Conservation (phyloP, 345 rosid genomes). For the Erucastrum elatum region DNA sequence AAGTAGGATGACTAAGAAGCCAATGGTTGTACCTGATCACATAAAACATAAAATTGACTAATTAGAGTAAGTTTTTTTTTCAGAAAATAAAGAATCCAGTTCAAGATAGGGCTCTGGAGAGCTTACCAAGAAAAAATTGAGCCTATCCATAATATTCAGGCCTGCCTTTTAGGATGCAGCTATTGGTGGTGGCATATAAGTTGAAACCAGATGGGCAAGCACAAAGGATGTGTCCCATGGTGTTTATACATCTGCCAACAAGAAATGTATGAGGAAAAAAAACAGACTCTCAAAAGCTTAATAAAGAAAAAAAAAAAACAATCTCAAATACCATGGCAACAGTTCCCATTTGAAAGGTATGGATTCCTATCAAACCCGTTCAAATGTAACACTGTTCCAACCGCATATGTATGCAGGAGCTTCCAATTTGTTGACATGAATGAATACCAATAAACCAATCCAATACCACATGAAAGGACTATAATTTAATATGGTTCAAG, state of each 20-base stretch:
- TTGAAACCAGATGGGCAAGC: conserved; percentile 17
- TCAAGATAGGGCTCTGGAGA: neutral
- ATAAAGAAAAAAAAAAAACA: neutral
- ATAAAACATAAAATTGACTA: neutral
- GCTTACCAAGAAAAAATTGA: conserved; percentile 10
- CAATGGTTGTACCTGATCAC: conserved; percentile 7
- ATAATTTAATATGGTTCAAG: too few relatives aligned
- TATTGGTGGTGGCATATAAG: neutral
- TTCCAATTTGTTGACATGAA: conserved; percentile 29
- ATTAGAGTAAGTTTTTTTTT: neutral
- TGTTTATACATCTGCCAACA: neutral
- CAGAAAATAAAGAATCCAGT: neutral
- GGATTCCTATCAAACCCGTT: conserved; percentile 43
- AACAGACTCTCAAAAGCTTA: neutral
- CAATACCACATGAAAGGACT: neutral
- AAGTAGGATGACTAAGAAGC: conserved; percentile 13
- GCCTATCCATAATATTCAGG: conserved; percentile 19
- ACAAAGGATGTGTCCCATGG: conserved; percentile 37
- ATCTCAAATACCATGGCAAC: conserved; percentile 32
- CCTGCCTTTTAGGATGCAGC: neutral
- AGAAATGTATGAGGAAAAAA: neutral
- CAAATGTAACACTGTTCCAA: conserved; percentile 33
- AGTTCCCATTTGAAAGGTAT: conserved; percentile 10
- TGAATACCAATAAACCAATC: conserved; percentile 43
- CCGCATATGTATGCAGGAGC: neutral